Evolutionary conservation across 2,329 filamentous ascomycete species (phyloP), one percentile per base, ranked within the genome.

Genomic region (Amauroascus niger): DNA sequence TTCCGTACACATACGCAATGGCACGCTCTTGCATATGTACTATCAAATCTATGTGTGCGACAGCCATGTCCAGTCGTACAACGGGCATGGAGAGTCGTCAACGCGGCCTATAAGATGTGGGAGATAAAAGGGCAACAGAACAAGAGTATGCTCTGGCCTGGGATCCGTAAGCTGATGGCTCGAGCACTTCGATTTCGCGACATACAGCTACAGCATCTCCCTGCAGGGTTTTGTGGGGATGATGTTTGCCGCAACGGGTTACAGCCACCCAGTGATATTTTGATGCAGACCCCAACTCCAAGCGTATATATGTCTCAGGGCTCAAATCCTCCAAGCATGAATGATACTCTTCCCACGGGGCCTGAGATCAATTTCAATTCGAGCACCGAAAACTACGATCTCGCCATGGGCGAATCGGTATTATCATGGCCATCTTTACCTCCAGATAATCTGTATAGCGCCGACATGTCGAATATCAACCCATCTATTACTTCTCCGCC

Each of bases 1-100:
- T 83, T 83, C 69, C 71, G 74, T 20, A 82, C 79, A 1, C 81
- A 83, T 54, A 77, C 81, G 59, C 82, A 84, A 61, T 84, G 81
- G 81, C 80, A 83, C 61, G 78, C 79, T 1, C 72, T 83, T 35
- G 80, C 80, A 0, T 83, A 81, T 61, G 72, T 82, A 3, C 69
- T 83, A 6, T 77, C 78, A 1, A 79, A 83, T 59, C 69, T 83
- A 0, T 82, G 79, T 59, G 71, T 77, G 13, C 48, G 46, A 24
- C 49, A 22, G 79, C 79, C 77, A 16, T 79, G 80, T 22, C 76
- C 77, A 20, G 67, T 78, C 0, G 79, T 81, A 0, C 79, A 83
- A 50, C 73, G 80, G 24, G 81, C 80, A 2, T 84, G 81, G 81
- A 64, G 68, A 22, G 78, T 79, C 1, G 72, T 83, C 14, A 76